phyloP scores from a whole-genome alignment of 805 yeast species.

The Saccharomycopsis oosterbeekiorum region DNA sequence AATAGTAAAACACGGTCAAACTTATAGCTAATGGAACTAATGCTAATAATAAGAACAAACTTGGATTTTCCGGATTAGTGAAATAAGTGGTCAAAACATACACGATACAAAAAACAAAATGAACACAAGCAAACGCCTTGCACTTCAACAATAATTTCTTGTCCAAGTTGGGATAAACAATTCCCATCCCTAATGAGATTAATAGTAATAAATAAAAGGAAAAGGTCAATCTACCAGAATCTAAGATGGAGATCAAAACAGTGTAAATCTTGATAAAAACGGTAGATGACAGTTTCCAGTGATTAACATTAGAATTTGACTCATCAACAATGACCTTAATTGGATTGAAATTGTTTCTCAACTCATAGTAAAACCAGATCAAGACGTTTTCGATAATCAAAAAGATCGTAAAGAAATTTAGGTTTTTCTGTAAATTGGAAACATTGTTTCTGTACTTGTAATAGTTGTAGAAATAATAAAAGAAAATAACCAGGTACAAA shows the following conservation, averaged over 20 bases:
- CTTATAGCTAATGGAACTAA: conserved; percentile 66
- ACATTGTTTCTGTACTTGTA: conserved; percentile 79
- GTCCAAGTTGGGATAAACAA: conserved; percentile 79
- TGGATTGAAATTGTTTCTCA: conserved; percentile 46
- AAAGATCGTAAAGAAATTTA: conserved; percentile 76
- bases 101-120: conserved; percentile 44
- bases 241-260: conserved; percentile 67
- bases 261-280: conserved; percentile 63
- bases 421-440: conserved; percentile 81
- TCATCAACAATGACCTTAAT: conserved; percentile 3
- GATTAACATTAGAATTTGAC: conserved; percentile 25
- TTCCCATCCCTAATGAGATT: conserved; percentile 89
- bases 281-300: conserved; percentile 31
- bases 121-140: conserved; percentile 46
- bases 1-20: conserved; percentile 61
- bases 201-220: conserved; percentile 80
- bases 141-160: conserved; percentile 64
- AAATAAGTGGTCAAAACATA: conserved; percentile 48
- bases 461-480: conserved; percentile 78
- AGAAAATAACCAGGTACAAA: conserved; percentile 69
- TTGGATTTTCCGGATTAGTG: conserved; percentile 39
- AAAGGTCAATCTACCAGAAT: conserved; percentile 74
- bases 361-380: conserved; percentile 86
- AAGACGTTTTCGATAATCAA: conserved; percentile 77
- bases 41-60: conserved; percentile 43